Percentiles rank a stretch among this genome's conserved stretches.
Evolutionary conservation across 148 eudicot genomes (phyloP).

Genomic region (Suaeda aralocaspica): DNA sequence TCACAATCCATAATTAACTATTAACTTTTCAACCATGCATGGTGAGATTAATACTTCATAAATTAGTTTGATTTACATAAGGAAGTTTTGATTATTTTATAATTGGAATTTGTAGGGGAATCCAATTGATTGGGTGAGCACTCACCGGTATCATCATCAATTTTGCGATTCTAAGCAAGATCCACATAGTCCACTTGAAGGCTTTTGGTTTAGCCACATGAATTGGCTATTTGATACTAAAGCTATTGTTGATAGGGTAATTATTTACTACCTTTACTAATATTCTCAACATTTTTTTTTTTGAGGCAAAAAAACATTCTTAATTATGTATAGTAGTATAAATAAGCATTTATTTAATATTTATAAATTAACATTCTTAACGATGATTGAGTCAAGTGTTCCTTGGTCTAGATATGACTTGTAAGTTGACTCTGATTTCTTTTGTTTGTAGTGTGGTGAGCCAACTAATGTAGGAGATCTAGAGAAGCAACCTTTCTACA

Average conservation of each 20-base stretch:
- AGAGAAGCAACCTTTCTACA: slow-evolving; percentile 69
- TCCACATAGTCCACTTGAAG: slow-evolving; percentile 85
- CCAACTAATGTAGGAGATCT: slow-evolving; percentile 67
- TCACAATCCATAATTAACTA: too few relatives aligned
- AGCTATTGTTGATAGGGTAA: slow-evolving; percentile 44
- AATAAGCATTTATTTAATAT: too few relatives aligned
- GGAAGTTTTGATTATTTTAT: not conserved
- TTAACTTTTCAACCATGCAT: too few relatives aligned
- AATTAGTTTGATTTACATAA: not conserved
- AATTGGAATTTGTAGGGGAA: slow-evolving; percentile 36
- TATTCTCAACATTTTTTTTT: not conserved
- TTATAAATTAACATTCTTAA: too few relatives aligned
- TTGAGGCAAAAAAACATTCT: not conserved
- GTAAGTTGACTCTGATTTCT: too few relatives aligned
- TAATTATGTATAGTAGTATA: too few relatives aligned
- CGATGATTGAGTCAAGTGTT: too few relatives aligned
- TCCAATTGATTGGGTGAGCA: slow-evolving; percentile 93
- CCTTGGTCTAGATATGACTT: too few relatives aligned
- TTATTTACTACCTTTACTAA: too few relatives aligned
- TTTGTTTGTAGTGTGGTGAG: slow-evolving; percentile 56
- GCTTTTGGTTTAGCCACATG: slow-evolving; percentile 90
- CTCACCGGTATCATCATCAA: slow-evolving; percentile 78
- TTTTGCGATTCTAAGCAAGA: slow-evolving; percentile 67
- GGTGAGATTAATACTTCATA: not conserved
- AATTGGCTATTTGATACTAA: slow-evolving; percentile 60